These are phyloP conservation scores for Atkinsonella hypoxylon DNA, from an alignment of 2,329 filamentous ascomycete genomes.

Conservation along the genomic window DNA sequence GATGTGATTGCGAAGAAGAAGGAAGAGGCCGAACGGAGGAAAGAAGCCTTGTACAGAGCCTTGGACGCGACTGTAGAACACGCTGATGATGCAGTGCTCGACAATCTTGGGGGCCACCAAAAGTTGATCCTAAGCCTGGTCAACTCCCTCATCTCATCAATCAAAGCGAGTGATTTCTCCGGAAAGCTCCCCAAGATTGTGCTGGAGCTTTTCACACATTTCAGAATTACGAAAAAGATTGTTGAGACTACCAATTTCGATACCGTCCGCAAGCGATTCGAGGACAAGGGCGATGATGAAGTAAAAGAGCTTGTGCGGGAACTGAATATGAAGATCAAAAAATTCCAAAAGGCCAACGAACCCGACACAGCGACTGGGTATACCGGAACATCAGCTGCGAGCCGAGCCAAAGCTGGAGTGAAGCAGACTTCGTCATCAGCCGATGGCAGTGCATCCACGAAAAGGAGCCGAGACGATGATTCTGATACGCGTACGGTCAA, in stretches of 20 bases:
- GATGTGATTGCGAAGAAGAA: slow-evolving; percentile 26
- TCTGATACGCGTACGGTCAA: slow-evolving; percentile 27
- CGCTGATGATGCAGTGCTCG: slow-evolving; percentile 42
- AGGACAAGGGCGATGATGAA: slow-evolving; percentile 50
- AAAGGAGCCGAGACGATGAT: slow-evolving; percentile 29
- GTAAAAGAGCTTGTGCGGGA: slow-evolving; percentile 48
- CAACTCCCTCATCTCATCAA: slow-evolving; percentile 41
- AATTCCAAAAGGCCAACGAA: slow-evolving; percentile 24
- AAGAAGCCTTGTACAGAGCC: slow-evolving; percentile 36
- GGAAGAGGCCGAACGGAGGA: slow-evolving; percentile 29
- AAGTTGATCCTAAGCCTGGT: slow-evolving; percentile 44
- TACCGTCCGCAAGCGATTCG: slow-evolving; percentile 50
- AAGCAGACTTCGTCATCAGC: slow-evolving; percentile 15
- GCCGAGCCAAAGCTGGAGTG: slow-evolving; percentile 22
- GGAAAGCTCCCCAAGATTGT: slow-evolving; percentile 42
- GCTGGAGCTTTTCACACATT: slow-evolving; percentile 48
- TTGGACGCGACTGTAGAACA: slow-evolving; percentile 41
- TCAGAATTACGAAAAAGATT: slow-evolving; percentile 49
- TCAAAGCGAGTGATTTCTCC: slow-evolving; percentile 38
- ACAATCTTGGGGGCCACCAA: slow-evolving; percentile 45
- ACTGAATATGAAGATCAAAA: slow-evolving; percentile 38
- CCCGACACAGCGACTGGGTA: slow-evolving; percentile 24
- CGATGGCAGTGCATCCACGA: slow-evolving; percentile 17
- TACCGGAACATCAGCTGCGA: slow-evolving; percentile 27
- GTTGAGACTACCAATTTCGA: slow-evolving; percentile 54